A percentile compares a stretch with the other conserved stretches of the same genome.
These are phyloP conservation scores for Danielozyma ontarioensis DNA, from an alignment of 805 yeast species.

Conservation along the genomic window DNA sequence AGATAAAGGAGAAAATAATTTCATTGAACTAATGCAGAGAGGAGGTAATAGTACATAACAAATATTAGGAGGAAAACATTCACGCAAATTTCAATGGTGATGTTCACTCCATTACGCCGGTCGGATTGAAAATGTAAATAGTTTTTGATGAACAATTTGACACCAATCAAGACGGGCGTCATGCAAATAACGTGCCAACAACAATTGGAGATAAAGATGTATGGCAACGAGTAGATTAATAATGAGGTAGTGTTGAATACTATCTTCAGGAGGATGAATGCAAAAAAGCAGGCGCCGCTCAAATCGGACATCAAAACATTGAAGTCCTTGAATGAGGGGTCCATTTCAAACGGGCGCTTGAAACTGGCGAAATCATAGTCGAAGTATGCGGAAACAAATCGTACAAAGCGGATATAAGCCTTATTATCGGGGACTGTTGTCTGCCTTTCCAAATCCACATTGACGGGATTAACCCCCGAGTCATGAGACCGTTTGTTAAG, in stretches of 20 bases:
- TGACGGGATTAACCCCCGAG: conserved; percentile 3
- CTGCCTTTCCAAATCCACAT: conserved; percentile 13
- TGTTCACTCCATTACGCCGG: background rate
- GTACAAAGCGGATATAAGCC: conserved; percentile 3
- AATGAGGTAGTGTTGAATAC: conserved; percentile 14
- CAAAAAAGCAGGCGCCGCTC: conserved; percentile 2
- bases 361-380: conserved; percentile 17
- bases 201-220: conserved; percentile 1
- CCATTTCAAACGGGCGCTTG: conserved; percentile 14
- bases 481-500: conserved; percentile 9
- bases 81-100: background rate
- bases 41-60: background rate
- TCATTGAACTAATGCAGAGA: no score
- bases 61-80: background rate
- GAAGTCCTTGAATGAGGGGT: conserved; percentile 20
- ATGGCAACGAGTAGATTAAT: conserved; percentile 5
- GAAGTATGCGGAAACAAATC: conserved; percentile 15
- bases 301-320: conserved; percentile 14
- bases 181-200: conserved; percentile 4
- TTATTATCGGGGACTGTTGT: conserved; percentile 2
- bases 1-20: no score
- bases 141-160: conserved; percentile 17
- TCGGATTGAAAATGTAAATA: conserved; percentile 5
- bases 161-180: background rate
- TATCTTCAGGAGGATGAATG: conserved; percentile 8